Evolutionary conservation across 352 stramenopile genomes (phyloP).

Genomic region (Phytophthora ramorum): DNA sequence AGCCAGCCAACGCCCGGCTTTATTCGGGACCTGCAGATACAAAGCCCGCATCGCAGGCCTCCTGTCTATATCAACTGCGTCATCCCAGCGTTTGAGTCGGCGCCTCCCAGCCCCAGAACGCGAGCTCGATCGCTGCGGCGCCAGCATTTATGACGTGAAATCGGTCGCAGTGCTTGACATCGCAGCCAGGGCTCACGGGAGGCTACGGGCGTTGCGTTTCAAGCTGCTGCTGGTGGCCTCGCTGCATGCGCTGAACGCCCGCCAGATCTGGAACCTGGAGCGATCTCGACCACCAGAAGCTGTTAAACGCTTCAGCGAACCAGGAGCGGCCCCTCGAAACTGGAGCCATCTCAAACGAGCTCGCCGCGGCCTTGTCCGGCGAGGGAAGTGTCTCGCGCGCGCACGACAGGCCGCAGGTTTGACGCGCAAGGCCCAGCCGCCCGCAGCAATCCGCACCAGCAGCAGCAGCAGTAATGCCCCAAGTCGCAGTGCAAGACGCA

Average conservation of each 20-base stretch:
- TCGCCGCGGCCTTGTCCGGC: constrained; percentile 13
- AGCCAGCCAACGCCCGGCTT: constrained; percentile 90
- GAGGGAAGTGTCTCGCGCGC: constrained; percentile 23
- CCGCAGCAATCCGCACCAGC: not conserved
- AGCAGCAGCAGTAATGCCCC: not conserved
- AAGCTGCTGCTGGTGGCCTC: not conserved
- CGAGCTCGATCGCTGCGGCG: not conserved
- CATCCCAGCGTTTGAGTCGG: constrained; percentile 56
- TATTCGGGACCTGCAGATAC: constrained; percentile 76
- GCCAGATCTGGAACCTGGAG: constrained; percentile 28
- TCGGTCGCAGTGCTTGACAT: constrained; percentile 1
- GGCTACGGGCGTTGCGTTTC: constrained; percentile 22
- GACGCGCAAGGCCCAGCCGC: no score
- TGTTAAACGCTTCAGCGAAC: constrained; percentile 23
- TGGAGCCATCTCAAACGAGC: constrained; percentile 14
- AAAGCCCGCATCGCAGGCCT: constrained; percentile 93
- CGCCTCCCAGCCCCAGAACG: constrained; percentile 11
- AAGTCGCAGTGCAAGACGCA: not conserved
- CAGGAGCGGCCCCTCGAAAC: constrained; percentile 25
- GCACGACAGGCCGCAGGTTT: constrained; percentile 14
- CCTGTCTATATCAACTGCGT: constrained; percentile 33
- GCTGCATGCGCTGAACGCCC: constrained; percentile 24
- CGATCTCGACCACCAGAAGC: constrained; percentile 8
- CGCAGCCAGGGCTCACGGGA: not conserved
- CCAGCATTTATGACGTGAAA: constrained; percentile 16